Base-by-base conservation (phyloP, 257 asterid species). In the Solanum sparsipilum region DNA sequence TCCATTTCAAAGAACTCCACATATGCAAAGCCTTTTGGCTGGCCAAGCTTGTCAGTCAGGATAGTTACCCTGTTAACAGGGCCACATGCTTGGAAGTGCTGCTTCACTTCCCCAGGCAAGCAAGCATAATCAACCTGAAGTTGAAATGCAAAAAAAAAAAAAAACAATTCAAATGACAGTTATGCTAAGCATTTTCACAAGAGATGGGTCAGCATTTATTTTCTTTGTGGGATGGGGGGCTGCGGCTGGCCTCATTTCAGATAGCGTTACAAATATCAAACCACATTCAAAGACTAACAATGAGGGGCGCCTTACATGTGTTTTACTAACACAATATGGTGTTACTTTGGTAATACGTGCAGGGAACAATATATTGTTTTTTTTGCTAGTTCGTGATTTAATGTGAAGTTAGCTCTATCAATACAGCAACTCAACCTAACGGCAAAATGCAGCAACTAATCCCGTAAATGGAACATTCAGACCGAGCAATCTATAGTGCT, bases 1-100 rank as follows among this genome's bases (percentile, higher is more conserved):
- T 93, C 93, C 32, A 67, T 32, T 70, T 93, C 93, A 25, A 86
- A 90, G 73, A 93, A 93, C 81, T 93, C 95, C 23, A 93, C 94
- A 88, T 90, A 92, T 1, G 95, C 95, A 83, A 85, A 93, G 13
- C 95, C 94, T 88, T 92, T 93, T 56, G 94, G 95, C 35, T 91
- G 89, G 68, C 94, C 93, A 90, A 89, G 90, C 48, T 85, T 87
- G 89, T 93, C 92, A 10, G 91, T 91, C 92, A 90, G 63, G 67
- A 93, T 92, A 23, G 95, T 93, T 58, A 92, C 92, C 87, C 94
- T 88, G 88, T 91, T 93, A 52, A 93, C 89, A 13, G 95, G 90
- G 31, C 95, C 95, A 86, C 94, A 93, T 20, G 90, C 83, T 84
- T 88, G 91, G 35, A 93, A 93, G 88, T 93, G 94, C 35, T 90